A percentile compares a stretch with the other conserved stretches of the same genome.
Evolutionary conservation across 352 stramenopile genomes (phyloP).

Genomic region (Phytopythium montanum): DNA sequence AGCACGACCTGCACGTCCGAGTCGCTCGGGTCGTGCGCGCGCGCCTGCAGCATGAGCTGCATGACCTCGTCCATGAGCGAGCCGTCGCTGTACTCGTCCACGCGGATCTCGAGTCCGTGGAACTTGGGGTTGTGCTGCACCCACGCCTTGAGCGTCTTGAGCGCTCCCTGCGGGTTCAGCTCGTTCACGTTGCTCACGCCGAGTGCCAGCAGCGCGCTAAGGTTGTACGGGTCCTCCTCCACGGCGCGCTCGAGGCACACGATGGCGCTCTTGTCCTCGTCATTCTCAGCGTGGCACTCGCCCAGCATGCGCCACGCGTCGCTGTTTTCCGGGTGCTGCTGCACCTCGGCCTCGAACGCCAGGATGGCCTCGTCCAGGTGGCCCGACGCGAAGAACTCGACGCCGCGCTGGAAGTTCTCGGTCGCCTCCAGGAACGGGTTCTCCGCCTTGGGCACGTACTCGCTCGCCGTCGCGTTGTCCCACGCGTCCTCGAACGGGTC

Average conservation of each 20-base stretch:
- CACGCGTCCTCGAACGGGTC: constrained; percentile 82
- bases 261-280: constrained; percentile 95
- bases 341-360: constrained; percentile 94
- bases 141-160: constrained; percentile 94
- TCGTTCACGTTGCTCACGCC: constrained; percentile 98
- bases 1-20: constrained; percentile 90
- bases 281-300: constrained; percentile 95
- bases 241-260: constrained; percentile 92
- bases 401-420: constrained; percentile 71
- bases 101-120: constrained; percentile 88
- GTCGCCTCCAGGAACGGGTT: constrained; percentile 64
- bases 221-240: constrained; percentile 94
- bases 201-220: constrained; percentile 90
- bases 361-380: constrained; percentile 91
- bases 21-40: constrained; percentile 69
- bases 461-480: constrained; percentile 42
- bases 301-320: constrained; percentile 94
- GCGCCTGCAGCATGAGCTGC: constrained; percentile 92
- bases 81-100: constrained; percentile 88
- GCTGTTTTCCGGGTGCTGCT: constrained; percentile 92
- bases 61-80: constrained; percentile 93
- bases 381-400: constrained; percentile 88
- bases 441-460: constrained; percentile 75
- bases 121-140: constrained; percentile 97
- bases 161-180: constrained; percentile 90